These are phyloP conservation scores for Globisporangium viniferum DNA, from an alignment of 352 stramenopile species.

Conservation along the genomic window DNA sequence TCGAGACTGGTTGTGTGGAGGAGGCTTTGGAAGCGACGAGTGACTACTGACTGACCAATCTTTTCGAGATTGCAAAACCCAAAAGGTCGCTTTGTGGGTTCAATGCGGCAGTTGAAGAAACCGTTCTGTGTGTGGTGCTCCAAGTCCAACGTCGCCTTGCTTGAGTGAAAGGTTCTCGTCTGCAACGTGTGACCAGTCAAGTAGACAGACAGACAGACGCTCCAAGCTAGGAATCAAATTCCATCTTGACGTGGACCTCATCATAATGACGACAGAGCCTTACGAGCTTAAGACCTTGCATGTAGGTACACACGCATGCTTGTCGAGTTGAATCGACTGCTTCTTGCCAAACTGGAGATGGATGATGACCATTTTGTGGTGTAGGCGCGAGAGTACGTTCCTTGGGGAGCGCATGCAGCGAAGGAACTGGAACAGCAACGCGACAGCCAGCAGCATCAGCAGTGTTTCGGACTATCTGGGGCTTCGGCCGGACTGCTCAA, in stretches of 20 bases:
- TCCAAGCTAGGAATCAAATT: neutral
- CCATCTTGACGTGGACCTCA: neutral
- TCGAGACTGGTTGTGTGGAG: neutral
- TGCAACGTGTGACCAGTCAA: neutral
- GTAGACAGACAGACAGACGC: neutral
- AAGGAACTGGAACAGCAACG: constrained; percentile 17
- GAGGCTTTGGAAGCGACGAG: neutral
- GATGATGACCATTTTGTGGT: neutral
- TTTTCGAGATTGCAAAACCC: neutral
- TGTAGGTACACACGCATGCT: neutral
- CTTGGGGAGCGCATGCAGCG: constrained; percentile 46
- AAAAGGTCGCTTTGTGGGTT: neutral
- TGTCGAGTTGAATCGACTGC: neutral
- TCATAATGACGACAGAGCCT: constrained; percentile 2
- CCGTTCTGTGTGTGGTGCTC: neutral
- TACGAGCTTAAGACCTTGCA: constrained; percentile 21
- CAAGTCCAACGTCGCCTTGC: neutral
- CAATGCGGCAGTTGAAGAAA: neutral
- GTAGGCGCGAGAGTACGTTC: constrained; percentile 39
- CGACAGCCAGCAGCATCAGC: constrained; percentile 19
- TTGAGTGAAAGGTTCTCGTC: neutral
- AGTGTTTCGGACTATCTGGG: constrained; percentile 20
- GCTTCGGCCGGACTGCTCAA: constrained; percentile 35
- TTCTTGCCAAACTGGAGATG: neutral
- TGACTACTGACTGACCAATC: neutral